These are phyloP conservation scores for Tympanopsis confertula DNA, from an alignment of 2,329 filamentous ascomycete genomes.

Conservation along the genomic window DNA sequence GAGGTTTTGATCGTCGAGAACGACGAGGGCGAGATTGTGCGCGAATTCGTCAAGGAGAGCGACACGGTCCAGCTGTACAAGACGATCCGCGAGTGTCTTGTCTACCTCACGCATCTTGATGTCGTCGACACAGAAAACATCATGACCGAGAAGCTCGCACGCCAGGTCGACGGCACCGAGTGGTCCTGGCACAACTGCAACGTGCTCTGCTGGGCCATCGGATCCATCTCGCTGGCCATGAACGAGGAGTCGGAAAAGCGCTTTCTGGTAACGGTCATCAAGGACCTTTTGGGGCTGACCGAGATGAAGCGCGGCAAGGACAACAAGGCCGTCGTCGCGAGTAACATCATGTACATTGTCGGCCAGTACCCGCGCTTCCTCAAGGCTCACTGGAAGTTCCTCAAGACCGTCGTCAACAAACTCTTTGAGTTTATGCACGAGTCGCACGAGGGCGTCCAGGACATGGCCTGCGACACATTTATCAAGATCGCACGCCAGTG, in stretches of 20 bases:
- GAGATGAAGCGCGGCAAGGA: constrained; percentile 99
- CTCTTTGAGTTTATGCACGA: constrained; percentile 99
- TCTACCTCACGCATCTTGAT: constrained; percentile 93
- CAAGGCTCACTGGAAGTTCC: constrained; percentile 98
- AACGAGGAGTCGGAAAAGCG: constrained; percentile 98
- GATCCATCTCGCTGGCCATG: constrained; percentile 97
- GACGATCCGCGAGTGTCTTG: constrained; percentile 90
- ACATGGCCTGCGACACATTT: constrained; percentile 99
- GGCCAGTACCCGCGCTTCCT: constrained; percentile 96
- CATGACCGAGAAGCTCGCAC: constrained; percentile 95
- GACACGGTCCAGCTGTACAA: constrained; percentile 99
- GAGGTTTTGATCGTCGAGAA: constrained; percentile 99
- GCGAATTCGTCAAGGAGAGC: constrained; percentile 98
- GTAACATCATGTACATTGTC: constrained; percentile 99
- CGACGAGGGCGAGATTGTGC: constrained; percentile 96
- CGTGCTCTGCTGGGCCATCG: constrained; percentile 97
- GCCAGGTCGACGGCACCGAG: constrained; percentile 87
- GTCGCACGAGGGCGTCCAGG: constrained; percentile 96
- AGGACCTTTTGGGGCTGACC: constrained; percentile 88
- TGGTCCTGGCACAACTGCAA: constrained; percentile 99
- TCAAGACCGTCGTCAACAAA: constrained; percentile 99
- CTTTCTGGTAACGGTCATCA: constrained; percentile 96
- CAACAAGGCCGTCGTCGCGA: constrained; percentile 97
- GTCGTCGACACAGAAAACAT: constrained; percentile 96
- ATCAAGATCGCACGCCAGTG: constrained; percentile 99